Percentiles rank a stretch among this genome's conserved stretches.
Conservation (phyloP, 2,329 filamentous ascomycete species). For the Fusarium armeniacum region DNA sequence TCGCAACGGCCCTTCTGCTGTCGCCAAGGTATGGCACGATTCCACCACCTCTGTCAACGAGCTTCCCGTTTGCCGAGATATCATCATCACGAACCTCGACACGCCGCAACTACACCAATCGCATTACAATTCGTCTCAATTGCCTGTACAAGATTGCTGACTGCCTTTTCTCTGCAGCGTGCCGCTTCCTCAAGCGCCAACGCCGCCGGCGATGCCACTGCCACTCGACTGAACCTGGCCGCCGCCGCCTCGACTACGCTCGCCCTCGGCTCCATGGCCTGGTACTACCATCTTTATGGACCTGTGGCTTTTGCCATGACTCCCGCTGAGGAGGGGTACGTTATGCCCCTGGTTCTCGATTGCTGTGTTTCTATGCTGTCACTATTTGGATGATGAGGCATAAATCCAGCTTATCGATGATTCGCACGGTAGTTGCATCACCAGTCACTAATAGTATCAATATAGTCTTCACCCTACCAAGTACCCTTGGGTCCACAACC, state of each 20-base stretch:
- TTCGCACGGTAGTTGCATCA: slow-evolving; percentile 32
- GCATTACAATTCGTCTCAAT: slow-evolving; percentile 43
- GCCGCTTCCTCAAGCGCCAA: slow-evolving; percentile 80
- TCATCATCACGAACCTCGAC: slow-evolving; percentile 47
- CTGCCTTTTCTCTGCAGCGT: slow-evolving; percentile 62
- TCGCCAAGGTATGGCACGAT: slow-evolving; percentile 77
- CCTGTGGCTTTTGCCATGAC: slow-evolving; percentile 89
- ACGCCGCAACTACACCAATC: slow-evolving; percentile 50
- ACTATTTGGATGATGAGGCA: slow-evolving; percentile 52
- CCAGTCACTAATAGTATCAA: slow-evolving; percentile 50
- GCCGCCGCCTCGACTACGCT: slow-evolving; percentile 88
- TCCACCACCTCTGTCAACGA: slow-evolving; percentile 49
- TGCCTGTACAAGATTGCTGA: slow-evolving; percentile 56
- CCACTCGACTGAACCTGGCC: slow-evolving; percentile 87
- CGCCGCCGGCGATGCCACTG: slow-evolving; percentile 76
- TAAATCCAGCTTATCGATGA: slow-evolving; percentile 49
- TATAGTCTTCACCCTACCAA: slow-evolving; percentile 87
- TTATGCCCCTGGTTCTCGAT: slow-evolving; percentile 51
- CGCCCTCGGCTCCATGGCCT: slow-evolving; percentile 90
- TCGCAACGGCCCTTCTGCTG: slow-evolving; percentile 78
- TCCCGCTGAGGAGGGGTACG: slow-evolving; percentile 98
- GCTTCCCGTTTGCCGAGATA: slow-evolving; percentile 56
- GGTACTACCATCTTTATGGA: slow-evolving; percentile 98
- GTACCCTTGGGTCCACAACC: slow-evolving; percentile 96
- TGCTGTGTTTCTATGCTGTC: slow-evolving; percentile 13